Base-by-base conservation (phyloP, 768 basidiomycete species). In the Lepiota brunneoincarnata region DNA sequence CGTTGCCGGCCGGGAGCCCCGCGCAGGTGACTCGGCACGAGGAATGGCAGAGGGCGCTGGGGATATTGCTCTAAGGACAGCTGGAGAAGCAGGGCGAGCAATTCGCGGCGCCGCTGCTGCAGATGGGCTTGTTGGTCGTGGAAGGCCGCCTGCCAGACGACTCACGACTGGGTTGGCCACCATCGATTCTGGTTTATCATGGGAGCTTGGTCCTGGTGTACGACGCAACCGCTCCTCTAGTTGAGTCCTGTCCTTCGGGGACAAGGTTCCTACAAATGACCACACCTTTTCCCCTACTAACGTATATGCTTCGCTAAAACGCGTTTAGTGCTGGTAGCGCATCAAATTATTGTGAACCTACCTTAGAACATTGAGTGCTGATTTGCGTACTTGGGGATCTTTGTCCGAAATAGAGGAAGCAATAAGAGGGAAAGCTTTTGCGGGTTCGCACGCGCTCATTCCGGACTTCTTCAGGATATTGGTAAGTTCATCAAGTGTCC, bases 211-310 rank as follows among this genome's bases (percentile, higher is more conserved):
- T 5, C 86, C 87, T 26, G 85, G 75, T n/a, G 92, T 82, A 31
- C 91, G 87, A 42, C 90, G 86, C 24, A 97, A 72, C 6, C 92
- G 82, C 64, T 95, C 94, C 68, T 96, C 93, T 26, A 97, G 79
- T 63, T 94, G 91, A 7, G 92, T 93, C 64, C 90, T 93, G 64
- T 95, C 93, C 67, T 96, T 96, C 4, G 89, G 74, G 41, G 87
- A 80, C 24, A 97, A 72, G 7, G 76, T 61, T 1, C 91, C 91
- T 40, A 93, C 89, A 9, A 87, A 69, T 10, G 79, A 72, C 91
- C 90, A 95, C 11, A 94, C 82, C 61, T 84, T 88, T 62, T 96
- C 93, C 17, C 94, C 94, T 17, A 90, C 81, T 12, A 92, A 77
- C 7, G 80, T 75, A 65, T 93, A 96, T 2, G 79, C 87, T 66